phyloP scores from a whole-genome alignment of 371 early-diverging fungal genomes.

The Actinomortierella wolfii region DNA sequence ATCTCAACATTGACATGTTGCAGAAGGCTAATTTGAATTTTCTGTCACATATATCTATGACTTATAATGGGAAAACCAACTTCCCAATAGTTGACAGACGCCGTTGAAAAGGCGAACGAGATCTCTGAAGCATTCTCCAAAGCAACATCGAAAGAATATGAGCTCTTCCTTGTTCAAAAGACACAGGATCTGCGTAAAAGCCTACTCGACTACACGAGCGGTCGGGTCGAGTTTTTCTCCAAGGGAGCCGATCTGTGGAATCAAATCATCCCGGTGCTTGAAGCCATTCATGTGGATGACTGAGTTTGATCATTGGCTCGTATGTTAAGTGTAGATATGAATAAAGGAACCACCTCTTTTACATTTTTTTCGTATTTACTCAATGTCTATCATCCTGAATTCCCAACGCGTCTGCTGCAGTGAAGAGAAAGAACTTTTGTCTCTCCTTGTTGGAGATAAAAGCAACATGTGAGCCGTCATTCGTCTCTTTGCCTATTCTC shows the following conservation, averaged over 20 bases:
- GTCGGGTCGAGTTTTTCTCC: conserved; percentile 81
- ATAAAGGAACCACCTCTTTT: too few relatives aligned
- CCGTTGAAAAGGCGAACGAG: conserved; percentile 73
- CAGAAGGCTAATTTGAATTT: too few relatives aligned
- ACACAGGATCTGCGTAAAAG: conserved; percentile 80
- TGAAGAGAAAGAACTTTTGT: too few relatives aligned
- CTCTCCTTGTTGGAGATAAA: too few relatives aligned
- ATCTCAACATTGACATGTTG: not conserved
- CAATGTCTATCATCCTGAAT: too few relatives aligned
- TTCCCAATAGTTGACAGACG: conserved; percentile 72
- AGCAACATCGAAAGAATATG: conserved; percentile 82
- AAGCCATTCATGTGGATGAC: conserved; percentile 44
- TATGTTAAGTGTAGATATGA: too few relatives aligned
- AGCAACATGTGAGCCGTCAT: too few relatives aligned
- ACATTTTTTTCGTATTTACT: too few relatives aligned
- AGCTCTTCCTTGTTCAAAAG: conserved; percentile 77
- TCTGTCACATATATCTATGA: conserved; percentile 3
- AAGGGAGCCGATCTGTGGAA: conserved; percentile 74
- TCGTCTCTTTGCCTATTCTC: too few relatives aligned
- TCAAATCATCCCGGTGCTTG: conserved; percentile 65
- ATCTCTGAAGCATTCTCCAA: conserved; percentile 77
- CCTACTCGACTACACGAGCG: conserved; percentile 70
- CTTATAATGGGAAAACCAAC: conserved; percentile 1
- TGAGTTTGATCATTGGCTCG: too few relatives aligned
- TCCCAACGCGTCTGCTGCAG: too few relatives aligned